These are phyloP conservation scores for Artemisia tridentata DNA, from an alignment of 129 eudicot species.

Conservation along the genomic window DNA sequence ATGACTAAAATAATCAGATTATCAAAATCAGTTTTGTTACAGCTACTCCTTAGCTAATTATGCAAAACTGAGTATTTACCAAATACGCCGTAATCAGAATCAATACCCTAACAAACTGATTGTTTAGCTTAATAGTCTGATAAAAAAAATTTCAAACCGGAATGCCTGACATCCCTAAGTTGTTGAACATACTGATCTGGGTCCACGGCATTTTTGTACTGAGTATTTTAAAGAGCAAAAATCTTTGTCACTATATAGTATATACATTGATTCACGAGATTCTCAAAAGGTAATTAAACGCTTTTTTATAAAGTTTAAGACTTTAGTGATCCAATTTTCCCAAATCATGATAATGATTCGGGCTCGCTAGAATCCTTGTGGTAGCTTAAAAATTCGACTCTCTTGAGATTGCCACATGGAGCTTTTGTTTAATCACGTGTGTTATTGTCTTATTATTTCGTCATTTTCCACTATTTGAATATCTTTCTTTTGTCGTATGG, in stretches of 20 bases:
- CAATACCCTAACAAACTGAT: too few species aligned
- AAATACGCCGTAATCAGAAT: too few species aligned
- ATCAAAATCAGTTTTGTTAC: too few species aligned
- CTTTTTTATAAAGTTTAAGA: conserved; percentile 12
- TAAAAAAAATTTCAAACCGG: too few species aligned
- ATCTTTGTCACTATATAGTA: too few species aligned
- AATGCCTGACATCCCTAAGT: neutral
- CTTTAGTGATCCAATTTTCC: neutral
- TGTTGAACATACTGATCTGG: neutral
- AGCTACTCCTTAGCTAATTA: too few species aligned
- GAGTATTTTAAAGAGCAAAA: too few species aligned
- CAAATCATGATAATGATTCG: conserved; percentile 8
- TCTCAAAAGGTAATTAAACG: neutral
- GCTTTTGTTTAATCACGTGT: conserved; percentile 3
- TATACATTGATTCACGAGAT: neutral
- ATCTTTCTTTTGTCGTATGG: conserved; percentile 18
- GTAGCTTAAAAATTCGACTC: neutral
- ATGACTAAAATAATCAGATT: too few species aligned
- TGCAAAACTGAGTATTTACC: too few species aligned
- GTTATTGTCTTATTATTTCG: conserved; percentile 6
- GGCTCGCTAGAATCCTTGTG: neutral
- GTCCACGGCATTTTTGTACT: too few species aligned
- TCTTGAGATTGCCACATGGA: neutral
- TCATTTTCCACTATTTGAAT: conserved; percentile 17
- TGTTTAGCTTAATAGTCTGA: too few species aligned